Evolutionary conservation across 805 yeast genomes (phyloP).

Genomic region (Barnettozyma wickerhamii): DNA sequence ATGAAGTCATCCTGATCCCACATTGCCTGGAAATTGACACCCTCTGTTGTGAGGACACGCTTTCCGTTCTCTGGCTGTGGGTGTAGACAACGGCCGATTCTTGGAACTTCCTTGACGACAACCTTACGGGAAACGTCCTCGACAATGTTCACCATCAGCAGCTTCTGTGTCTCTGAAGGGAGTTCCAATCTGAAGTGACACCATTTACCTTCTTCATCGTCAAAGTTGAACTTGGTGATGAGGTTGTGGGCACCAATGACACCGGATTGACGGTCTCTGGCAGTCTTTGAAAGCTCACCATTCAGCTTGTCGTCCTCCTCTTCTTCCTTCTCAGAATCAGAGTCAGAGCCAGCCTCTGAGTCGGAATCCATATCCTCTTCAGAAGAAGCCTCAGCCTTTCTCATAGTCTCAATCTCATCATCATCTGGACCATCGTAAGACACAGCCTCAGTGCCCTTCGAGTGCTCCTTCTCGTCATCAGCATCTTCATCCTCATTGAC

Average conservation of each 20-base stretch:
- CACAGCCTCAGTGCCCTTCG: constrained; percentile 76
- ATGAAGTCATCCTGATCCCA: constrained; percentile 96
- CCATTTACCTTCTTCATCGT: constrained; percentile 86
- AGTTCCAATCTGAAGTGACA: constrained; percentile 85
- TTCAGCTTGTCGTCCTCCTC: constrained; percentile 25
- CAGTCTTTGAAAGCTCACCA: constrained; percentile 48
- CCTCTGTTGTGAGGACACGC: constrained; percentile 88
- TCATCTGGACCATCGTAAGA: constrained; percentile 96
- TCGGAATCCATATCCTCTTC: constrained; percentile 52
- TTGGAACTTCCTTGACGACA: constrained; percentile 88
- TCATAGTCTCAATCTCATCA: constrained; percentile 88
- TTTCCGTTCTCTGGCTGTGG: constrained; percentile 68
- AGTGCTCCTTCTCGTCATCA: constrained; percentile 54
- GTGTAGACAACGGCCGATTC: constrained; percentile 89
- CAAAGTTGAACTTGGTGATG: constrained; percentile 81
- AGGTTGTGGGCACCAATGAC: constrained; percentile 70
- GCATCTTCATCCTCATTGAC: constrained; percentile 47
- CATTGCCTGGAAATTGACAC: constrained; percentile 96
- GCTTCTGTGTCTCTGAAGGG: constrained; percentile 81
- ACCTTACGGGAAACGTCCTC: constrained; percentile 87
- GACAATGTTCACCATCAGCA: constrained; percentile 94
- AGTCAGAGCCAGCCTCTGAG: constrained; percentile 39
- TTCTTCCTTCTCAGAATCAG: constrained; percentile 36
- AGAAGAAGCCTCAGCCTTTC: constrained; percentile 72
- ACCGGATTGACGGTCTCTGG: constrained; percentile 81